Percentiles rank a stretch among this genome's conserved stretches.
phyloP scores from a whole-genome alignment of 2,329 filamentous ascomycete species.

The Reticulascus tulasneorum region DNA sequence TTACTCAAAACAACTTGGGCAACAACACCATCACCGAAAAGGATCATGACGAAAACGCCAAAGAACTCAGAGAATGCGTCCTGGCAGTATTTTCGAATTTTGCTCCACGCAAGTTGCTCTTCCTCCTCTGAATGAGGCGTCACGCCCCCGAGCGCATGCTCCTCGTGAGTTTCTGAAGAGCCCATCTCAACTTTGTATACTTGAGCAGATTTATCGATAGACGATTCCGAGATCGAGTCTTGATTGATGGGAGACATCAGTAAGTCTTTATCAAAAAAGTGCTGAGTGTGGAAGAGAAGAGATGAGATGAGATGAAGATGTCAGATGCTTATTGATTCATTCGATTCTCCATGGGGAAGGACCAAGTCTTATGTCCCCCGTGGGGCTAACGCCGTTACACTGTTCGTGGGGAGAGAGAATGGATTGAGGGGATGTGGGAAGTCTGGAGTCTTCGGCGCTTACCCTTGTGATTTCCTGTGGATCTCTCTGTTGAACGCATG shows the following conservation, averaged over 20 bases:
- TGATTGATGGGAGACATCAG: constrained; percentile 25
- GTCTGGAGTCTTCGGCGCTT: constrained; percentile 11
- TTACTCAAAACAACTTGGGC: constrained; percentile 63
- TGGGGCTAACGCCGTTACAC: constrained; percentile 10
- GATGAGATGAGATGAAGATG: constrained; percentile 2
- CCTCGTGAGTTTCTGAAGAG: constrained; percentile 14
- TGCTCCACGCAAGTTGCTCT: constrained; percentile 43
- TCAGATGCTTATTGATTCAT: constrained; percentile 6
- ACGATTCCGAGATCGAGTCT: constrained; percentile 30
- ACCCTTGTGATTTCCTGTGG: constrained; percentile 8
- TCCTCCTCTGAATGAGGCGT: constrained; percentile 14
- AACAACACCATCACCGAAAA: constrained; percentile 69
- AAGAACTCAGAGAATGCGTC: constrained; percentile 66
- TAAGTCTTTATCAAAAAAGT: constrained; percentile 3
- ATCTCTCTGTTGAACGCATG: constrained; percentile 5
- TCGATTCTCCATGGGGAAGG: constrained; percentile 14
- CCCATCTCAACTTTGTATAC: constrained; percentile 28
- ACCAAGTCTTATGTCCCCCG: constrained; percentile 15
- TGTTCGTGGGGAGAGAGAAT: constrained; percentile 8
- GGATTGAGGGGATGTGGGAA: constrained; percentile 6
- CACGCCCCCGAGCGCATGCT: constrained; percentile 12
- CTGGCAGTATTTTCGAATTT: constrained; percentile 44
- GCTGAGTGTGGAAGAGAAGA: constrained; percentile 4
- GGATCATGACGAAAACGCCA: constrained; percentile 62
- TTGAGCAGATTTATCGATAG: constrained; percentile 25